Evolutionary conservation across 2,329 filamentous ascomycete species (phyloP), one percentile per base, ranked within the genome.

Genomic region (Rosellinia necatrix): DNA sequence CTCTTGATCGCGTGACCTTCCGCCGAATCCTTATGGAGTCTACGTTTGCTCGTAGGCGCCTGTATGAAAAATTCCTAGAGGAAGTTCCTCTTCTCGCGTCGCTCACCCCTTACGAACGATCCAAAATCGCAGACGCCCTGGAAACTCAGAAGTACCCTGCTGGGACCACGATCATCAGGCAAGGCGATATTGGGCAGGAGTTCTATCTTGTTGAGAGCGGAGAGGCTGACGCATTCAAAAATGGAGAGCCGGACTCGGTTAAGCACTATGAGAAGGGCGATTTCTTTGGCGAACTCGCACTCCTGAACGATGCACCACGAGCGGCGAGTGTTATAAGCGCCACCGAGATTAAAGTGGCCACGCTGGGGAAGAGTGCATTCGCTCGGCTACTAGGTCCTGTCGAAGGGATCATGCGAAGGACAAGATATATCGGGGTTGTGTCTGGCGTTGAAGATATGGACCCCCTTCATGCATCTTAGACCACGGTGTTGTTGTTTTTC

Each of bases 1-100:
- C 92, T 17, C 81, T 99, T 47, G 94, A 99, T 71, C 91, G 94
- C 49, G 83, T 97, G 61, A 99, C 94, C 8, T 99, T 99, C 82
- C 91, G 94, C 66, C 90, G 94, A 59, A 97, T 99, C 63, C 81
- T 99, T 60, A 97, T 99, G 92, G 93, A 97, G 76, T 96, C 91
- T 34, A 96, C 94, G 3, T 97, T 97, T 78, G 91, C 96, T 67
- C 90, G 93, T 53, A 88, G 94, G 66, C 90, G 93, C 68, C 93
- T 97, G 87, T 97, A 97, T 75, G 94, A 99, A 76, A 91, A 87
- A 65, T 97, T 99, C 79, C 81, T 99, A 19, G 92, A 96, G 72
- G 92, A 96, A 71, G 94, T 97, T 2, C 91, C 91, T 0, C 81
- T 97, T 25, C 83, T 99, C 22, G 82, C 88, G 2, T 87, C 85